These are phyloP conservation scores for Eucalyptus grandis DNA, from an alignment of 345 rosid species.

Conservation along the genomic window DNA sequence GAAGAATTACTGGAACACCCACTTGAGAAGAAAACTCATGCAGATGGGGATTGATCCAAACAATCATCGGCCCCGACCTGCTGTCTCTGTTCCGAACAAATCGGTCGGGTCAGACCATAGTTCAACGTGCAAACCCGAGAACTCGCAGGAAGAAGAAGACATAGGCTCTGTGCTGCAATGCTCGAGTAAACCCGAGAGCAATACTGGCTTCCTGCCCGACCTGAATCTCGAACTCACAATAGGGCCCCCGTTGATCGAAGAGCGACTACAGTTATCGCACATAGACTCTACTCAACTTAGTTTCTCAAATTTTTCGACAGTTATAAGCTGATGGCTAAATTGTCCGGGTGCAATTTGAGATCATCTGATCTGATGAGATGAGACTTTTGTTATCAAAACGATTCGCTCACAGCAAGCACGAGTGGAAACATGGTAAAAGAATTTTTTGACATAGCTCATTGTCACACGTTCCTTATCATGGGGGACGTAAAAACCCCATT, in stretches of 20 bases:
- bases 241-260: neutral
- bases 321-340: neutral
- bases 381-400: neutral
- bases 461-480: neutral
- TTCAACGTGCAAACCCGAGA: neutral
- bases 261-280: neutral
- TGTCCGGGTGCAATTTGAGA: neutral
- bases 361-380: neutral
- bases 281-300: neutral
- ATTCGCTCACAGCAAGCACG: neutral
- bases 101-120: neutral
- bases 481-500: neutral
- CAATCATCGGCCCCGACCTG: neutral
- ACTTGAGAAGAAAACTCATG: conserved; percentile 8
- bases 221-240: conserved; percentile 13
- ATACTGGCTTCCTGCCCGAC: conserved; percentile 4
- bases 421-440: neutral
- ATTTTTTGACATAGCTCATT: neutral
- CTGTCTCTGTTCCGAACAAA: neutral
- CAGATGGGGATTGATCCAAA: conserved; percentile 9
- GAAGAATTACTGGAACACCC: conserved; percentile 26
- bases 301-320: neutral
- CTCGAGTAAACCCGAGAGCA: neutral
- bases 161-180: neutral
- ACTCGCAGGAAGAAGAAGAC: neutral